phyloP scores from a whole-genome alignment of 108 stramenopile species.

The Heterococcus sp. region DNA sequence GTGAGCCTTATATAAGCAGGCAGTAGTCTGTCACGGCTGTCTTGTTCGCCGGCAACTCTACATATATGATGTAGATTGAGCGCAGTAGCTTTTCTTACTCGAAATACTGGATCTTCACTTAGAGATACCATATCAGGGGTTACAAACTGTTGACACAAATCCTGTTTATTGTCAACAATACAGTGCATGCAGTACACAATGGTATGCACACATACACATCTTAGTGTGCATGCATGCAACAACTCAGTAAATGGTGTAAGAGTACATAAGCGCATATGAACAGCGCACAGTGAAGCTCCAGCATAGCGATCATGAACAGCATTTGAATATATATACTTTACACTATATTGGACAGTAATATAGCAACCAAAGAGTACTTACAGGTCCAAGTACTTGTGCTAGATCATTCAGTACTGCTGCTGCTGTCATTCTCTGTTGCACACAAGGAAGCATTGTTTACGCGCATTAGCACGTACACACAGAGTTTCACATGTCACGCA shows the following conservation, averaged over 20 bases:
- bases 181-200: not conserved
- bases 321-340: too few relatives aligned
- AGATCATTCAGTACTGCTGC: constrained; percentile 81
- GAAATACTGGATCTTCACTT: constrained; percentile 83
- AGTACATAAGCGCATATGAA: too few relatives aligned
- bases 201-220: not conserved
- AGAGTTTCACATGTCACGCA: too few relatives aligned
- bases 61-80: constrained; percentile 85
- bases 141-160: constrained; percentile 58
- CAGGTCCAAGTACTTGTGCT: constrained; percentile 53
- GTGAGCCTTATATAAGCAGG: constrained; percentile 83
- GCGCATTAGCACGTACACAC: too few relatives aligned
- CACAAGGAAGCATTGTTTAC: too few relatives aligned
- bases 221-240: too few relatives aligned
- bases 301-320: too few relatives aligned
- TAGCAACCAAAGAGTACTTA: too few relatives aligned
- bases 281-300: too few relatives aligned
- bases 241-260: too few relatives aligned
- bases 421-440: constrained; percentile 77
- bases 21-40: constrained; percentile 68
- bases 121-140: constrained; percentile 77
- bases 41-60: constrained; percentile 74
- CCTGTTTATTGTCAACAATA: too few relatives aligned
- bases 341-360: too few relatives aligned
- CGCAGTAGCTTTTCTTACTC: constrained; percentile 81